Base-by-base conservation (phyloP, 306 rosid species). In the Corylus americana region DNA sequence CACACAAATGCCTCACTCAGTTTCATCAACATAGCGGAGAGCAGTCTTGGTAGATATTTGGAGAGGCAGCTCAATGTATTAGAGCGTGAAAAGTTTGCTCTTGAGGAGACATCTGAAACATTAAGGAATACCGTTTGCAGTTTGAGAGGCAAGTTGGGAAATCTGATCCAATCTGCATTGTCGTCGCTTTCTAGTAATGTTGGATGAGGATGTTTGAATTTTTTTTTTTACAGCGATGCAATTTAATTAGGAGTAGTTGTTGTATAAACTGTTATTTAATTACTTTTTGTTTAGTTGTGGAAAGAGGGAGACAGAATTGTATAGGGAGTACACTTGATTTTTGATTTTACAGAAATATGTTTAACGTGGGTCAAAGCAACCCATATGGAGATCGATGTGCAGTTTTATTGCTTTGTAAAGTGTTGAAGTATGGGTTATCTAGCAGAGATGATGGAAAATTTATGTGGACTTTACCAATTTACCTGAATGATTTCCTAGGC, bases 1-100 rank as follows among this genome's bases (percentile, higher is more conserved):
- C 97, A 89, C 86, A 87, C 91, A 74, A 91, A 85, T 73, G 78
- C 91, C 31, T 83, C 94, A 0, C 87, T 91, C 54, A 82, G 93
- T 76, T 94, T 93, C 74, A 74, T 96, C 4, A 93, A 93, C 78
- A 84, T 93, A 64, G 90, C 93, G 0, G 93, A 84, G 81, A 85
- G 89, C 7, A 83, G 96, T 87, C 94, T 96, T 27, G 27, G 55
- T 37, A 82, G 87, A 70, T 91, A 87, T 88, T 81, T 96, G 86
- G 91, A 88, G 86, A 89, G 85, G 91, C 91, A 89, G 87, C 91
- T 93, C 74, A 88, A 73, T 62, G 31, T 74, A 59, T 78, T 86
- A 29, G 90, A 77, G 62, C 57, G 58, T 17, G 86, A 80, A 51
- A 92, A 92, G 44, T 77, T 81, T 37, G 76, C 74, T 58, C 78